These are phyloP conservation scores for Trametes elegans DNA, from an alignment of 768 basidiomycete species.

Conservation along the genomic window DNA sequence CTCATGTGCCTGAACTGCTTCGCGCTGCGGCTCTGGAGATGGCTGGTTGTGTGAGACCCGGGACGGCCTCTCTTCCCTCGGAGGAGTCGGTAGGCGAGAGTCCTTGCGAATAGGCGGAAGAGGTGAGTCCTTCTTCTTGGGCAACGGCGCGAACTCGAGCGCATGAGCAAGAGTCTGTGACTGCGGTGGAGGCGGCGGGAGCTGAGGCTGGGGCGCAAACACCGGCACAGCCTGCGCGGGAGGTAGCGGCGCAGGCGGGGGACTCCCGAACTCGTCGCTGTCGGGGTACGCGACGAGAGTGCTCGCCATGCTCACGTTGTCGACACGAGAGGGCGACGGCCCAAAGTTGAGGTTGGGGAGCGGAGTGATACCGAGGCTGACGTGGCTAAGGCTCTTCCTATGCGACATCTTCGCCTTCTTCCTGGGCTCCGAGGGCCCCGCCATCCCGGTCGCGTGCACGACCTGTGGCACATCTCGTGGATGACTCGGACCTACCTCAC, in stretches of 20 bases:
- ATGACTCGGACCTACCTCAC: background rate
- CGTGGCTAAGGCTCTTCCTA: slow-evolving; percentile 28
- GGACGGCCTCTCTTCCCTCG: background rate
- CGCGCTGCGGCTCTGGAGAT: background rate
- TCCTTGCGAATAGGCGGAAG: slow-evolving; percentile 10
- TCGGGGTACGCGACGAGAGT: slow-evolving; percentile 10
- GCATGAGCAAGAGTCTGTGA: slow-evolving; percentile 8
- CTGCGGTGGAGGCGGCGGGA: background rate
- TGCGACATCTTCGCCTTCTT: slow-evolving; percentile 14
- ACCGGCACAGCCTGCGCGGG: background rate
- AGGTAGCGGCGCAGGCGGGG: background rate
- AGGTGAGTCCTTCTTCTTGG: slow-evolving; percentile 10
- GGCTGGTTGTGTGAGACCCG: background rate
- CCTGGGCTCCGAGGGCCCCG: background rate
- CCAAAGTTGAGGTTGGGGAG: slow-evolving; percentile 26
- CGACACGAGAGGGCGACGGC: slow-evolving; percentile 20
- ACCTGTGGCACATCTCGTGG: slow-evolving; percentile 3
- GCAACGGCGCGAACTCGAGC: slow-evolving; percentile 7
- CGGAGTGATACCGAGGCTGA: slow-evolving; percentile 26
- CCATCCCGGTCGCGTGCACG: slow-evolving; percentile 5
- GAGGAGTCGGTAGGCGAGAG: slow-evolving; percentile 8
- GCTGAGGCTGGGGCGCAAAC: background rate
- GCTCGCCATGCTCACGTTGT: slow-evolving; percentile 27
- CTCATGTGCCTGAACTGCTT: background rate
- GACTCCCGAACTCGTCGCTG: slow-evolving; percentile 7